Evolutionary conservation across 208 protist species (phyloP).

Genomic region (Tritrichomonas musculus): DNA sequence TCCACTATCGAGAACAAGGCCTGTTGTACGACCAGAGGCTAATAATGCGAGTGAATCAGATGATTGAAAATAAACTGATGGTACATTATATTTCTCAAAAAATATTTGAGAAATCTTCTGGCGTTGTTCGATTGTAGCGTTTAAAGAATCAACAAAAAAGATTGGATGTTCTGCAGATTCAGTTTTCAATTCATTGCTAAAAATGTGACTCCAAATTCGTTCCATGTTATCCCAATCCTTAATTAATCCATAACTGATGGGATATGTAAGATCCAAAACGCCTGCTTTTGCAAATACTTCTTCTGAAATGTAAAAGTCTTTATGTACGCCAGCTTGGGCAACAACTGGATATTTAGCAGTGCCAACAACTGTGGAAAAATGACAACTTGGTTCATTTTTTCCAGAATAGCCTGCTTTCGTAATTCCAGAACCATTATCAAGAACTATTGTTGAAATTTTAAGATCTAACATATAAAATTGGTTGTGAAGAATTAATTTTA

Average conservation of each 20-base stretch:
- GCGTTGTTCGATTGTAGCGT: constrained; percentile 72
- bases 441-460: no score
- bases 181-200: constrained; percentile 51
- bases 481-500: no score
- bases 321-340: no score
- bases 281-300: no score
- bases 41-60: constrained; percentile 82
- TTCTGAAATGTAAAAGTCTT: no score
- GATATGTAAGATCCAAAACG: constrained; percentile 62
- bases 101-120: constrained; percentile 75
- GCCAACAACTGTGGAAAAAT: no score
- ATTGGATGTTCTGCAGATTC: constrained; percentile 83
- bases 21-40: constrained; percentile 69
- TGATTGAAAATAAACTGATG: constrained; percentile 67
- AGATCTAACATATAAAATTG: neutral
- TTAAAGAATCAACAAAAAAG: constrained; percentile 71
- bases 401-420: no score
- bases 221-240: constrained; percentile 88
- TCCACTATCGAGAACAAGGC: constrained; percentile 82
- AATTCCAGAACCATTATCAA: no score
- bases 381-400: no score
- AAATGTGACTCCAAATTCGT: constrained; percentile 78
- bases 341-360: no score
- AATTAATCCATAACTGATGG: constrained; percentile 88
- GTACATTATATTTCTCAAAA: constrained; percentile 70